These are phyloP conservation scores for Pseudogymnoascus sp. DNA, from an alignment of 2,329 filamentous ascomycete species.

Conservation along the genomic window DNA sequence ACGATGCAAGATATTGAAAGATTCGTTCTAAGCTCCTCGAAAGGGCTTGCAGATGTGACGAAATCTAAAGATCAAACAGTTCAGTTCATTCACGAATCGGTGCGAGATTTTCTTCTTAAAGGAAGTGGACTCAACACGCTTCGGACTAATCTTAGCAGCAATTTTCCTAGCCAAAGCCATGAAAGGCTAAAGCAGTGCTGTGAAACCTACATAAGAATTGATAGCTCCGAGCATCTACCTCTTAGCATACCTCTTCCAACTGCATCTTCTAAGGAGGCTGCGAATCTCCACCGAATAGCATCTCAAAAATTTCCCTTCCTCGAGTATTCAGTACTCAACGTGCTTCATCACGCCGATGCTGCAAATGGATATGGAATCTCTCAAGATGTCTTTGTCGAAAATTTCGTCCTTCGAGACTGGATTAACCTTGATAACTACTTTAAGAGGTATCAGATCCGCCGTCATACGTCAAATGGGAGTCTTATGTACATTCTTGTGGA, in stretches of 20 bases:
- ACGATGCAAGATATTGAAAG: conserved; percentile 27
- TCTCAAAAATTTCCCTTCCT: conserved; percentile 35
- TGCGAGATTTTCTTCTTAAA: conserved; percentile 36
- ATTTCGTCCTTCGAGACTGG: conserved; percentile 26
- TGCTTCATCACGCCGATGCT: conserved; percentile 35
- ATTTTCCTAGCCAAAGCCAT: conserved; percentile 32
- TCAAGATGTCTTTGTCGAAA: conserved; percentile 28
- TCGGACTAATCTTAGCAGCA: conserved; percentile 31
- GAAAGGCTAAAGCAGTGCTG: conserved; percentile 40
- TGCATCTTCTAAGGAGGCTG: conserved; percentile 18
- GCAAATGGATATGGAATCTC: conserved; percentile 25
- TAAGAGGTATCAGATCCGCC: conserved; percentile 21
- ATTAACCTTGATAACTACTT: conserved; percentile 27
- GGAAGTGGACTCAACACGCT: conserved; percentile 29
- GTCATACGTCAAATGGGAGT: conserved; percentile 21
- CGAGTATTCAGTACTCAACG: conserved; percentile 33
- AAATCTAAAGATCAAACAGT: conserved; percentile 27
- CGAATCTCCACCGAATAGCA: conserved; percentile 16
- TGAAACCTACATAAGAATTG: conserved; percentile 31
- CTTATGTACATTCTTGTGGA: conserved; percentile 32
- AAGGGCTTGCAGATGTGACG: conserved; percentile 36
- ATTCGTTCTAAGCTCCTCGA: conserved; percentile 35
- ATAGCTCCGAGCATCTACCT: conserved; percentile 16
- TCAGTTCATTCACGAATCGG: conserved; percentile 37
- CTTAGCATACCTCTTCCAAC: conserved; percentile 16